Base-by-base conservation (phyloP, 352 stramenopile species). In the Phytophthora tentaculata region DNA sequence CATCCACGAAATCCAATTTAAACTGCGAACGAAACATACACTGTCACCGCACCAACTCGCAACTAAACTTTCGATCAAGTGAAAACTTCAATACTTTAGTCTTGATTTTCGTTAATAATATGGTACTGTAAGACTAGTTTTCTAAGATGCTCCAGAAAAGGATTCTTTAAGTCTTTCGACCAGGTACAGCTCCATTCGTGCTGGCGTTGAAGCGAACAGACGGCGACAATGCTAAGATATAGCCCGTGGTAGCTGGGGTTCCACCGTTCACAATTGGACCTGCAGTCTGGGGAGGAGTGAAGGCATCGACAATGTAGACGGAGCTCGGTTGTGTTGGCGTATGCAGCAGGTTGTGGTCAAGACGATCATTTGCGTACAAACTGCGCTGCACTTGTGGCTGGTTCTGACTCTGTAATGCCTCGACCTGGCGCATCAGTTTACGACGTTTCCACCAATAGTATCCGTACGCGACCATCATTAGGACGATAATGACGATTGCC, bases 391-490 rank as follows among this genome's bases (percentile, higher is more conserved):
- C 50, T 6, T 45, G 56, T 2, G 67, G 79, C 26, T 67, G 73
- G 48, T 69, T 70, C 44, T 82, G 71, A 22, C 58, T 76, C 37
- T 77, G 81, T 14, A 80, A 56, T 10, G 56, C 51, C 17, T 77
- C 71, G 19, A 87, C 52, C 41, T 88, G 56, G 16, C 76, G 81
- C 53, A 78, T 67, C 26, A 91, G 57, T 61, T 81, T 80, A 12
- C 79, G 80, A 6, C 73, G 79, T 22, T 89, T 86, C 61, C 68
- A 84, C 47, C 59, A 81, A 28, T 89, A 74, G 54, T 81, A 94
- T 4, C 67, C 60, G 44, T 92, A 70, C 20, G 82, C 78, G 26
- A 70, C 61, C 20, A 69, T 47, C 24, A 80, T 89, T 14, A 92
- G 22, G 17, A 86, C 1, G 56, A 94, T 89, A 29, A 94, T 48